phyloP scores from a whole-genome alignment of 495 filamentous ascomycete genomes.

The Extremus antarcticus region DNA sequence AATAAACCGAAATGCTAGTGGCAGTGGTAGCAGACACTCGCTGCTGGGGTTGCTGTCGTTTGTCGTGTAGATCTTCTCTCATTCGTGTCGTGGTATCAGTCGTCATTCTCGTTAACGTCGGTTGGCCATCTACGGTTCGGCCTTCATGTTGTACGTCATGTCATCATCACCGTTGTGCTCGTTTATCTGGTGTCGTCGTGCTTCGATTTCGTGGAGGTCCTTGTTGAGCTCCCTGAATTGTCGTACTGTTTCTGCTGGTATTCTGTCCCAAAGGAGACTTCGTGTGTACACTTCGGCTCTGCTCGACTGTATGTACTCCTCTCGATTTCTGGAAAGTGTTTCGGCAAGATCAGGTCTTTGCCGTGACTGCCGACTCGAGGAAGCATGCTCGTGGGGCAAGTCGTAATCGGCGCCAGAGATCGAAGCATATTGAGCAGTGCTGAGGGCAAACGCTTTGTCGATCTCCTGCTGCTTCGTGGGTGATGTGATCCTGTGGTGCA shows the following conservation, averaged over 20 bases:
- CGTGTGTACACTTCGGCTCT: constrained; percentile 85
- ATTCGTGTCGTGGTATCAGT: background rate
- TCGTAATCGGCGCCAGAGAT: constrained; percentile 61
- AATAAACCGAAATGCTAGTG: constrained; percentile 1
- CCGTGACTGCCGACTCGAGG: constrained; percentile 13
- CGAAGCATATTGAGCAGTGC: constrained; percentile 79
- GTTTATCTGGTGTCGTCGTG: constrained; percentile 4
- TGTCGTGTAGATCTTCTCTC: too few relatives aligned
- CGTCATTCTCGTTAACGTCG: background rate
- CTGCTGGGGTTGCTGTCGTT: too few relatives aligned
- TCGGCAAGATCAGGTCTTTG: constrained; percentile 58
- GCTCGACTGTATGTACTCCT: constrained; percentile 41
- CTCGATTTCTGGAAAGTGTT: constrained; percentile 62
- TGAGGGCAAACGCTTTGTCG: constrained; percentile 78
- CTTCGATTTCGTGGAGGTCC: constrained; percentile 21
- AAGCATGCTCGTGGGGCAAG: constrained; percentile 35
- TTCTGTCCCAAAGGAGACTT: constrained; percentile 86
- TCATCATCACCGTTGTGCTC: background rate
- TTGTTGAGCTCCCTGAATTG: constrained; percentile 84
- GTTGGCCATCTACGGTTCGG: background rate
- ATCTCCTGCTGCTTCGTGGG: constrained; percentile 78
- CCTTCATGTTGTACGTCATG: background rate
- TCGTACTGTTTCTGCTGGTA: constrained; percentile 81
- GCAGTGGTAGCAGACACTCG: background rate
- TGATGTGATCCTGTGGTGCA: constrained; percentile 61